phyloP scores from a whole-genome alignment of 192 early-diverging fungal species.

The Entomortierella parvispora region DNA sequence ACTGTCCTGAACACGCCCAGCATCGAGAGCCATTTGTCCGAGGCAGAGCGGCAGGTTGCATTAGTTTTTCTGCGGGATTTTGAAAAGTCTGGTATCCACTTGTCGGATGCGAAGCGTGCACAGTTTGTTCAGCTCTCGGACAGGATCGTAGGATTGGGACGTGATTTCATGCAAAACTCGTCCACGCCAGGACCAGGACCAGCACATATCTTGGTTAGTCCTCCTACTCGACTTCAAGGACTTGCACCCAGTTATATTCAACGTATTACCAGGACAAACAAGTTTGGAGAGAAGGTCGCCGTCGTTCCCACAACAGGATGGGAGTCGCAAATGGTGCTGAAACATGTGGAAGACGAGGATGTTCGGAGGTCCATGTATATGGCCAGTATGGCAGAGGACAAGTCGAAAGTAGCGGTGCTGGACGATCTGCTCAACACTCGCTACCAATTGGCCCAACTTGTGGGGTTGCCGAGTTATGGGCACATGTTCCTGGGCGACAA shows the following conservation, averaged over 20 bases:
- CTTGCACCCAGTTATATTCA: constrained; percentile 48
- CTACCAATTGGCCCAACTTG: constrained; percentile 74
- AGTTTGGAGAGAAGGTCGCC: constrained; percentile 54
- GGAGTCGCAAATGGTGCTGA: constrained; percentile 70
- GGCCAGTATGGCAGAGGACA: constrained; percentile 76
- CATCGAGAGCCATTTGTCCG: constrained; percentile 64
- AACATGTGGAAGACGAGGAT: constrained; percentile 67
- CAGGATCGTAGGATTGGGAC: constrained; percentile 78
- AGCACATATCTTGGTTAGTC: constrained; percentile 50
- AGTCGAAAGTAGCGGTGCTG: constrained; percentile 71
- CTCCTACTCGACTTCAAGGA: constrained; percentile 51
- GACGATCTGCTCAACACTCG: constrained; percentile 81
- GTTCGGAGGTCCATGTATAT: constrained; percentile 79
- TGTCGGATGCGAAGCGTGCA: constrained; percentile 69
- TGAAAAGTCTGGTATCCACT: constrained; percentile 94
- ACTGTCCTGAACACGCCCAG: constrained; percentile 68
- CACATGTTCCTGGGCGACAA: constrained; percentile 90
- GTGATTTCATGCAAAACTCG: constrained; percentile 72
- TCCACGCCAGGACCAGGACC: constrained; percentile 40
- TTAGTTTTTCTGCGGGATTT: constrained; percentile 90
- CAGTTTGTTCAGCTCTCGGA: constrained; percentile 88
- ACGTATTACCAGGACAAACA: constrained; percentile 33
- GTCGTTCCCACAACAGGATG: constrained; percentile 67
- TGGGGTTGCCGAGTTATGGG: constrained; percentile 86
- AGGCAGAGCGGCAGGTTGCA: constrained; percentile 81